Evolutionary conservation across 805 yeast genomes (phyloP), one percentile per base, ranked within the genome.

Genomic region (Teunomyces kruisii): DNA sequence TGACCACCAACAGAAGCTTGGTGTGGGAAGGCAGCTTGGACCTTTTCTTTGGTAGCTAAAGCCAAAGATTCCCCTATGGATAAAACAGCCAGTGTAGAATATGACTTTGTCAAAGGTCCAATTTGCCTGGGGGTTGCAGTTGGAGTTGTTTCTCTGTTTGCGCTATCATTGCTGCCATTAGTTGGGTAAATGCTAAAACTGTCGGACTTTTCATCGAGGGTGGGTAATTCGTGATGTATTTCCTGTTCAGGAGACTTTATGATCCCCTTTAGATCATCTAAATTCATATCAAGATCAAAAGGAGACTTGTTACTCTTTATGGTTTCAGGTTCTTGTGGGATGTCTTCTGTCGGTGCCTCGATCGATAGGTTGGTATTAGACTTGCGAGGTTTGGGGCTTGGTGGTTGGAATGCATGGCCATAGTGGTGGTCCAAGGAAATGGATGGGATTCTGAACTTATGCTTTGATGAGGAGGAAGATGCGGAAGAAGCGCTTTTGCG

Each of bases 231-330:
- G 22, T 35, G 10, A 12, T 19, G 28, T 3, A 9, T 9, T 9
- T 16, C 41, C 10, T 36, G 35, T 12, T 46, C 45, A 1, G 63
- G 59, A 3, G 60, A 53, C 42, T 66, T 68, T 36, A 80, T 65
- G 46, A 80, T 79, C 6, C 80, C 80, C 29, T 70, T 62, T 78
- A 80, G 77, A 50, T 79, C 78, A 40, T 68, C 67, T 29, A 77
- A 56, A 49, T 77, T 74, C 46, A 78, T 68, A 43, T 79, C 79
- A 24, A 80, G 68, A 17, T 73, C 67, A 38, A 66, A 65, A 6
- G 54, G 51, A 30, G 40, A 26, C 13, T 26, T 37, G n/a, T 24
- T 10, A 16, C 9, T 10, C 14, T 28, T 16, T 9, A 9, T 12
- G 4, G n/a, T 6, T 26, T 16, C 9, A 52, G 13, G 54, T 47